Base-by-base conservation (phyloP, 192 early-diverging fungal species). In the Rhizophlyctis rosea region DNA sequence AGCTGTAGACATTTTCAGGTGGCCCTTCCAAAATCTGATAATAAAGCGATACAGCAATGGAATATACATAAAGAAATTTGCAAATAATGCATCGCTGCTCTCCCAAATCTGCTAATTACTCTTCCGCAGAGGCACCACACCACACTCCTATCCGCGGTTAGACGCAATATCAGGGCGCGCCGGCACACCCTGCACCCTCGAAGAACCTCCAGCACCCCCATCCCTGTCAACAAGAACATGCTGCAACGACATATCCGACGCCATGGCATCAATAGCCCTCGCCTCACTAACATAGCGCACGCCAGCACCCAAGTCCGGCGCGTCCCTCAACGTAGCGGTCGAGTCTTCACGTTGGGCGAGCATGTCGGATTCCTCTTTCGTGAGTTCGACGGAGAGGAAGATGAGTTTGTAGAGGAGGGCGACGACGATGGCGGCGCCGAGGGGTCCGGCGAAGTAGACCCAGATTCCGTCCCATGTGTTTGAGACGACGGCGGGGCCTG, bases 401-500 rank as follows among this genome's bases (percentile, higher is more conserved):
- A 65, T 27, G 55, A 51, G 23, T 23, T 65, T 65, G 64, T 65
- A 65, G 18, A 65, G 25, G 25, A 27, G 2, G 7, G 54, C 64
- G 35, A 58, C 56, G 24, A 65, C 54, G 25, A 65, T 11, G 9
- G 64, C 1, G 28, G 64, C 64, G 47, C 24, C 14, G 36, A 65
- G 31, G 9, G 64, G 64, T 2, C 27, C 54, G 23, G 49, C 39
- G 54, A 54, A 65, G 56, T 58, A 65, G 36, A 53, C 32, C 27
- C 36, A 65, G 44, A 58, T 30, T 11, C n/a, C 21, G 25, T 23
- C 47, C 64, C 64, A 65, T 3, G 56, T 65, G 16, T 44, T 44
- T 39, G 55, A 44, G 34, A 58, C 44, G 3, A 65, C 55, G 4
- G 64, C 64, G 24, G 64, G 64, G 48, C 62, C 62, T 64, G 29